phyloP scores from a whole-genome alignment of 1,284 basidiomycete species.

The Cutaneotrichosporon cavernicola region DNA sequence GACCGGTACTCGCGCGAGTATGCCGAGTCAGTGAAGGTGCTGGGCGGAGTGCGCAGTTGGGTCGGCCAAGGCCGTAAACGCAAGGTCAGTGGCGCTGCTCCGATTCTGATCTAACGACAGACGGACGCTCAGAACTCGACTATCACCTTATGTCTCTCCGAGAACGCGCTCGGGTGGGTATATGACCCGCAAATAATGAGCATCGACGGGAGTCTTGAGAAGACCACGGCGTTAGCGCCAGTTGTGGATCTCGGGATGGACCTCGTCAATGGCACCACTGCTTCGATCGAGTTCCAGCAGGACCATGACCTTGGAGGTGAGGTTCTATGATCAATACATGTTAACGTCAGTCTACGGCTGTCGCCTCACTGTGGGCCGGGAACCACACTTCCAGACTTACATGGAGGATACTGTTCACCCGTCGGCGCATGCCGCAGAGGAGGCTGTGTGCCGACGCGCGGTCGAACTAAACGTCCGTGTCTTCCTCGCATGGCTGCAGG shows the following conservation, averaged over 20 bases:
- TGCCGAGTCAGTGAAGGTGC: slow-evolving; percentile 21
- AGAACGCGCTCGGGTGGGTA: slow-evolving; percentile 38
- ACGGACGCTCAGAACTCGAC: slow-evolving; percentile 38
- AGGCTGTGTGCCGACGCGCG: slow-evolving; percentile 22
- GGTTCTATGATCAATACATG: not conserved
- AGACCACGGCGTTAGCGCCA: not conserved
- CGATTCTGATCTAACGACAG: slow-evolving; percentile 22
- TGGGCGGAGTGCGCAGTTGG: slow-evolving; percentile 37
- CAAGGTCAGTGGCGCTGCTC: slow-evolving; percentile 30
- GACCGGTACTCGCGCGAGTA: slow-evolving; percentile 34
- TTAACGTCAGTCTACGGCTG: slow-evolving; percentile 21
- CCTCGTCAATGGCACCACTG: not conserved
- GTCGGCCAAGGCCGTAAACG: slow-evolving; percentile 28
- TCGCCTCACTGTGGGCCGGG: slow-evolving; percentile 17
- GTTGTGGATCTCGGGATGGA: not conserved
- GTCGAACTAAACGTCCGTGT: slow-evolving; percentile 23
- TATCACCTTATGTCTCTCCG: slow-evolving; percentile 29
- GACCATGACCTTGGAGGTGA: not conserved
- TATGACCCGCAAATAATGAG: slow-evolving; percentile 18
- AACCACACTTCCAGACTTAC: slow-evolving; percentile 18
- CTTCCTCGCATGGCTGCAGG: slow-evolving; percentile 10
- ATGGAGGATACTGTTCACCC: slow-evolving; percentile 14
- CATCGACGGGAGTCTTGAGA: not conserved
- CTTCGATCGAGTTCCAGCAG: not conserved
- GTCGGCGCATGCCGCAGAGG: slow-evolving; percentile 18